Percentiles rank a stretch among this genome's conserved stretches.
Conservation (phyloP, 2,329 filamentous ascomycete species). For the Sphaerulina musiva region DNA sequence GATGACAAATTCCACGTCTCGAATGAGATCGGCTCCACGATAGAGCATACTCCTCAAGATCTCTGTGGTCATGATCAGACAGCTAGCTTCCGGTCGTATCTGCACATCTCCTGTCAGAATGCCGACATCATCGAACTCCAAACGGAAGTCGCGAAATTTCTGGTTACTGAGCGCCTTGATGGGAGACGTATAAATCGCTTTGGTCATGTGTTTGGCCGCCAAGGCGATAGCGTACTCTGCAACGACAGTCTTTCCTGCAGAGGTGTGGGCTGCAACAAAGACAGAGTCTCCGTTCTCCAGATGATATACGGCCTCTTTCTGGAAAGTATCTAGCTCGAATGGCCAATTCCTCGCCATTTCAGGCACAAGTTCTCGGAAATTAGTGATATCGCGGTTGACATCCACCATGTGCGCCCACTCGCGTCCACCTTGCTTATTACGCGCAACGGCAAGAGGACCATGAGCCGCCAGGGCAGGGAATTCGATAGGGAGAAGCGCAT, state of each 20-base stretch:
- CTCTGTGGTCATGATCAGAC: slow-evolving; percentile 98
- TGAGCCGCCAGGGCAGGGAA: slow-evolving; percentile 86
- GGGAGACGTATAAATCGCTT: slow-evolving; percentile 96
- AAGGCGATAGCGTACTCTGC: slow-evolving; percentile 96
- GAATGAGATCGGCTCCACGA: slow-evolving; percentile 86
- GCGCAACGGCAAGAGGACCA: slow-evolving; percentile 64
- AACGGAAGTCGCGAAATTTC: slow-evolving; percentile 92
- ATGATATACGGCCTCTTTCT: slow-evolving; percentile 97
- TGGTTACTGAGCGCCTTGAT: slow-evolving; percentile 99
- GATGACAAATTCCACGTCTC: slow-evolving; percentile 97
- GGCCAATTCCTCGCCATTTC: slow-evolving; percentile 96
- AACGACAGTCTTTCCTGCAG: slow-evolving; percentile 95
- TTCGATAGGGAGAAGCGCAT: slow-evolving; percentile 81
- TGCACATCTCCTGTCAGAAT: slow-evolving; percentile 97
- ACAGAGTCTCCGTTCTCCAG: slow-evolving; percentile 94
- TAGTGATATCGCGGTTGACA: slow-evolving; percentile 85
- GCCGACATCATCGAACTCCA: slow-evolving; percentile 87
- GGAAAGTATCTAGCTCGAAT: slow-evolving; percentile 95
- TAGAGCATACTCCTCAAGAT: slow-evolving; percentile 98
- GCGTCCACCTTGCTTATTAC: slow-evolving; percentile 65
- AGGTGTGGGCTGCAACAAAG: slow-evolving; percentile 95
- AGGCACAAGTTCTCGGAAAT: slow-evolving; percentile 86
- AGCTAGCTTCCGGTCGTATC: slow-evolving; percentile 94
- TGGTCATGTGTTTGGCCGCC: slow-evolving; percentile 98
- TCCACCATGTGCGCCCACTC: slow-evolving; percentile 99